Evolutionary conservation across 2,329 filamentous ascomycete genomes (phyloP), one percentile per base, ranked within the genome.

Genomic region (Xenosphaeropsis pyriputrescens): DNA sequence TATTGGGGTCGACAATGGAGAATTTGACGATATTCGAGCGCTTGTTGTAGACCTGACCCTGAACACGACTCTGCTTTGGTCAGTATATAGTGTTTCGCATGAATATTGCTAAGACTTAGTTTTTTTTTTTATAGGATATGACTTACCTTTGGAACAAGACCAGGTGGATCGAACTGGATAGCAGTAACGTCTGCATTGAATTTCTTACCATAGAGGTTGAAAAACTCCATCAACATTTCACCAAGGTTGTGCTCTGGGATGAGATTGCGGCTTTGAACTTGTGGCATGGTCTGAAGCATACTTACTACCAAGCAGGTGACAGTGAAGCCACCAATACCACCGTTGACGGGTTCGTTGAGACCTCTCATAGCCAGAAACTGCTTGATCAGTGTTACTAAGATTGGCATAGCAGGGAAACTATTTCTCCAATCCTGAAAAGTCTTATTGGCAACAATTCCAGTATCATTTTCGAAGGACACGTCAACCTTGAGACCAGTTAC

Each of bases 241-340:
- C 86, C 88, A 1, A 93, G 70, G 47, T 93, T 77, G 35, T 78
- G 68, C 29, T 75, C 66, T 1, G 70, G 64, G 4, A 68, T 53
- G 50, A 81, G 62, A 41, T 65, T 70, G 18, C 68, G 60, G 43
- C 70, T 74, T 47, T 83, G 75, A 1, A 79, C 65, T 43, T 78
- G 70, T 8, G 85, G 84, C 64, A 86, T 74, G 45, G 84, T 67
- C 54, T 94, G 83, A 34, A 96, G 62, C 57, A 94, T 76, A 63
- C 83, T 91, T 41, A 91, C 84, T 5, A 95, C 84, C 44, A 98
- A 67, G 62, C 91, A 98, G 39, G 89, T 95, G 45, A 93, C 81
- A 1, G 86, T 85, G 54, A 95, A 96, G 2, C 91, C 91, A 38
- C 91, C 91, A 37, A 98, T 75, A 2, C 91, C 91, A 39, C 91